These are phyloP conservation scores for Huntiella moniliformis DNA, from an alignment of 2,329 filamentous ascomycete species.

Conservation along the genomic window DNA sequence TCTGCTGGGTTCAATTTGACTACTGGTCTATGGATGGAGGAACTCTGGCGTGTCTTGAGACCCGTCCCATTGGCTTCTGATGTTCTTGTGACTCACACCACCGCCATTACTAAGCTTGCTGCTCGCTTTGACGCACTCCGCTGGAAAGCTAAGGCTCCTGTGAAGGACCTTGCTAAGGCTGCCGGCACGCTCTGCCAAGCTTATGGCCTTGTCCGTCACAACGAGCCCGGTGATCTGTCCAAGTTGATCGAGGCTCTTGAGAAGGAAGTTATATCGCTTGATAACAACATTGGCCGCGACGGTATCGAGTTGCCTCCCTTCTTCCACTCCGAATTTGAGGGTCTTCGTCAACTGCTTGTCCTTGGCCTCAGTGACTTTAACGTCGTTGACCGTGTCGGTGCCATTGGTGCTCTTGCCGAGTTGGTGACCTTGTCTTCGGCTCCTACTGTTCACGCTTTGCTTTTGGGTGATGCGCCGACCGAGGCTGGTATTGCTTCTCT, in stretches of 20 bases:
- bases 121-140: conserved; percentile 40
- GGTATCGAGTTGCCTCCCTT: conserved; percentile 27
- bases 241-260: conserved; percentile 31
- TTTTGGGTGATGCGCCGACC: conserved; percentile 20
- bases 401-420: conserved; percentile 16
- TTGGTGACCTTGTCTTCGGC: conserved; percentile 30
- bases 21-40: conserved; percentile 64
- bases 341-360: conserved; percentile 32
- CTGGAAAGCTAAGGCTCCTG: conserved; percentile 36
- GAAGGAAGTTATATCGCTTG: conserved; percentile 32
- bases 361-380: conserved; percentile 18
- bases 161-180: conserved; percentile 33
- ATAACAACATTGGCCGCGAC: conserved; percentile 25
- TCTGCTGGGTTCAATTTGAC: conserved; percentile 50
- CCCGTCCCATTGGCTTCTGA: conserved; percentile 37
- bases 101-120: conserved; percentile 36
- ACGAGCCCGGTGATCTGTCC: conserved; percentile 21
- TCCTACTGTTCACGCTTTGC: conserved; percentile 25
- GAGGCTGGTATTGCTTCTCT: conserved; percentile 17
- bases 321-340: conserved; percentile 36
- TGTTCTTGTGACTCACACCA: conserved; percentile 25
- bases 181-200: conserved; percentile 35
- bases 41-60: conserved; percentile 54
- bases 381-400: conserved; percentile 2
- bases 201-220: conserved; percentile 34